Evolutionary conservation across 2,329 filamentous ascomycete genomes (phyloP).

Genomic region (Achaetomium macrosporum): DNA sequence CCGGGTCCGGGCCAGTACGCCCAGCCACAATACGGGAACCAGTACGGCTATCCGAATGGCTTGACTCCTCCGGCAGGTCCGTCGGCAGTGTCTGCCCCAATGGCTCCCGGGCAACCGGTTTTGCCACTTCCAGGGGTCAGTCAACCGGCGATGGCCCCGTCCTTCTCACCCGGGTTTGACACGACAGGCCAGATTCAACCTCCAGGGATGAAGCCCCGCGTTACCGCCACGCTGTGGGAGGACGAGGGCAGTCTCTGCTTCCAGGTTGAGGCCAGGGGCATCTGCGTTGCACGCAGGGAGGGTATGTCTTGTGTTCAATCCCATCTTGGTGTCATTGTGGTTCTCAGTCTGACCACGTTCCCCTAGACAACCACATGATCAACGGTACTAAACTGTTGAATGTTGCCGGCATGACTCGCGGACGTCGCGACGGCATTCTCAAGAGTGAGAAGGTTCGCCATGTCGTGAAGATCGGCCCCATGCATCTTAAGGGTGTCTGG

Average conservation of each 20-base stretch:
- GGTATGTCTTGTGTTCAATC: conserved; percentile 46
- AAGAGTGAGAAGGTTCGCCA: conserved; percentile 97
- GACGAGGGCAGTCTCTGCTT: conserved; percentile 97
- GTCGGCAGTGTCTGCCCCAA: conserved; percentile 63
- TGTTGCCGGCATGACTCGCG: conserved; percentile 95
- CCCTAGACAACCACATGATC: conserved; percentile 93
- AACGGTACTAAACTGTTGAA: conserved; percentile 97
- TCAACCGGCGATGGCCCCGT: conserved; percentile 43
- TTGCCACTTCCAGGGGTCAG: conserved; percentile 63
- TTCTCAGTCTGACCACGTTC: neutral
- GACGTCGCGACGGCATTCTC: conserved; percentile 87
- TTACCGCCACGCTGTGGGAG: conserved; percentile 96
- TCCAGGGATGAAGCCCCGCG: conserved; percentile 89
- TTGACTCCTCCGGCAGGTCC: conserved; percentile 68
- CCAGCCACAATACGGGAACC: conserved; percentile 54
- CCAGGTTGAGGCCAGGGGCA: conserved; percentile 91
- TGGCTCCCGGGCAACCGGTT: conserved; percentile 57
- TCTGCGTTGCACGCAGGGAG: conserved; percentile 91
- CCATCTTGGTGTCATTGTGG: neutral
- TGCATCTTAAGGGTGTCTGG: conserved; percentile 98
- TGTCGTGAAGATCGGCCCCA: conserved; percentile 97
- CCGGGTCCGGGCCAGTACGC: conserved; percentile 65
- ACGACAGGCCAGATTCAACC: conserved; percentile 89
- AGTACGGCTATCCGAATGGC: conserved; percentile 71
- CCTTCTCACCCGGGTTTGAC: conserved; percentile 59